Evolutionary conservation across 306 rosid species (phyloP).

Genomic region (Medicago arabica): DNA sequence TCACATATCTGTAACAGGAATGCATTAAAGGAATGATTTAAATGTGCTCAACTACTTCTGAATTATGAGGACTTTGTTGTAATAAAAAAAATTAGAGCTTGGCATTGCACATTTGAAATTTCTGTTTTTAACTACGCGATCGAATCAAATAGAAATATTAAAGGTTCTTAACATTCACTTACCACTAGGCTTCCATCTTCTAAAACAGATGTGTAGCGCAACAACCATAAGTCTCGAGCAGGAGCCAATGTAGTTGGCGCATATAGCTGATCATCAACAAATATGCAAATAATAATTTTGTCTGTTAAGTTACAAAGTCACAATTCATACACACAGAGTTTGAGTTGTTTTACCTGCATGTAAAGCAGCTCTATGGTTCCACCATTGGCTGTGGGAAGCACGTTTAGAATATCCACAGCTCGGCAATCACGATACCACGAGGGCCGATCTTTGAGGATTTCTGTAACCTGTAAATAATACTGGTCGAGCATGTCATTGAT

Average conservation of each 20-base stretch:
- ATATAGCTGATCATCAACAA: conserved; percentile 63
- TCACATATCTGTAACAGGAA: conserved; percentile 69
- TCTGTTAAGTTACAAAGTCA: neutral
- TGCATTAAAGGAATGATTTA: conserved; percentile 17
- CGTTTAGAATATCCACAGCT: conserved; percentile 90
- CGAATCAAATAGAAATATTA: conserved; percentile 25
- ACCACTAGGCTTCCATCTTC: conserved; percentile 99
- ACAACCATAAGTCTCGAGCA: conserved; percentile 94
- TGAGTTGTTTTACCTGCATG: conserved; percentile 72
- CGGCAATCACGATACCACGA: conserved; percentile 98
- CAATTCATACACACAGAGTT: neutral
- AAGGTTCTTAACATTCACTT: conserved; percentile 37
- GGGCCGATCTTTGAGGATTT: conserved; percentile 97
- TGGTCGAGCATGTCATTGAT: conserved; percentile 5
- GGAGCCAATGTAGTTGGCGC: conserved; percentile 94
- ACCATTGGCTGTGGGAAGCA: conserved; percentile 95
- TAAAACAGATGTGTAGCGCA: conserved; percentile 92
- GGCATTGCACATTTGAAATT: neutral
- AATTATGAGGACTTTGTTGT: neutral
- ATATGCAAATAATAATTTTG: neutral
- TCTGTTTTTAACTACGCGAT: neutral
- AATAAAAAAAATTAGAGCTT: neutral
- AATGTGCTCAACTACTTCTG: neutral
- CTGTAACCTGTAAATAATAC: conserved; percentile 75
- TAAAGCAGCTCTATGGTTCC: conserved; percentile 99